Percentiles rank a stretch among this genome's conserved stretches.
phyloP scores from a whole-genome alignment of 176 grass and related monocot species.

The Alloteropsis semialata region DNA sequence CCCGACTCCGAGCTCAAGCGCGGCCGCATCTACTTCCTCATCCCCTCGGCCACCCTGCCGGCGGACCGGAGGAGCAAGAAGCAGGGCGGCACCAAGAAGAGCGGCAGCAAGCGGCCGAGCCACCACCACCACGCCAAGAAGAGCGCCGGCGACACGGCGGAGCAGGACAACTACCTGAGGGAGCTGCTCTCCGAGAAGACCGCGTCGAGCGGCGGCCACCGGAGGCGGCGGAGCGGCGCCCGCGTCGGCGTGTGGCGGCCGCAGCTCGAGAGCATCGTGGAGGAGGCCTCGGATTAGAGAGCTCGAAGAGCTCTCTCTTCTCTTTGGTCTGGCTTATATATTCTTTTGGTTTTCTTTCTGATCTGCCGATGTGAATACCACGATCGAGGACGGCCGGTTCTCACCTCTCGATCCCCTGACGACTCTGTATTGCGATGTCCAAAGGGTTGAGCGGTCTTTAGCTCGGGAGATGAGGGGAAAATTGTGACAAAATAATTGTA shows the following conservation, averaged over 20 bases:
- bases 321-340: constrained; percentile 23
- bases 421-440: constrained; percentile 27
- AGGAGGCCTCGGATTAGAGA: constrained; percentile 48
- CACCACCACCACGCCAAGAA: constrained; percentile 28
- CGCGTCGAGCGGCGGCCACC: constrained; percentile 26
- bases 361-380: constrained; percentile 45
- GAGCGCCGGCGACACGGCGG: constrained; percentile 24
- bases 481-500: constrained; percentile 28
- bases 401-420: constrained; percentile 30
- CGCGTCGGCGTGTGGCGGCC: constrained; percentile 76
- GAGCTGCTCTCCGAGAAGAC: constrained; percentile 64
- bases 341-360: constrained; percentile 33
- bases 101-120: constrained; percentile 17
- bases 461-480: constrained; percentile 31
- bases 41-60: constrained; percentile 62
- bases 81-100: constrained; percentile 38
- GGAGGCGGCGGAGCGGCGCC: constrained; percentile 49
- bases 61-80: constrained; percentile 51
- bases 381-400: constrained; percentile 15
- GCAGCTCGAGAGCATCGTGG: constrained; percentile 77
- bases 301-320: constrained; percentile 26
- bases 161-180: constrained; percentile 70
- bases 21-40: constrained; percentile 91
- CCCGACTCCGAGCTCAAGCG: constrained; percentile 84
- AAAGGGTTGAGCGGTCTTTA: constrained; percentile 22